phyloP scores from a whole-genome alignment of 2,329 filamentous ascomycete genomes.

The Dichotomopilus funicola region DNA sequence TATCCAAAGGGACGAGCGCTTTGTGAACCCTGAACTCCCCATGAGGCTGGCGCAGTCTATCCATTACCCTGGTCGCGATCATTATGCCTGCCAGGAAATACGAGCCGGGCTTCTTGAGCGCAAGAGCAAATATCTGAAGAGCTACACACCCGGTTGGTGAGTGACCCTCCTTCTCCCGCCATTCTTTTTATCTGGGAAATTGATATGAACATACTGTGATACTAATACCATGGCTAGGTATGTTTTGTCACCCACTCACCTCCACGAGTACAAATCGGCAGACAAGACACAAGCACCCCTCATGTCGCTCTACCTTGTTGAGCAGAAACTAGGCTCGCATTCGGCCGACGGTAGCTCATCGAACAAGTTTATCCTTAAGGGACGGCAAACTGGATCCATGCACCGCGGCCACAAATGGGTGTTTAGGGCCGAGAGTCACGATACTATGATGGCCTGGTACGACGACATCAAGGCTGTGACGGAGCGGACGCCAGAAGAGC shows the following conservation, averaged over 20 bases:
- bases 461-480: slow-evolving; percentile 87
- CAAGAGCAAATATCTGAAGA: slow-evolving; percentile 98
- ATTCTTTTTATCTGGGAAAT: not conserved
- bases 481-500: slow-evolving; percentile 81
- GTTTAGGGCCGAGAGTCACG: slow-evolving; percentile 66
- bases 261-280: slow-evolving; percentile 98
- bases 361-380: slow-evolving; percentile 97
- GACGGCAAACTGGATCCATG: slow-evolving; percentile 85
- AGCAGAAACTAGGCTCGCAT: slow-evolving; percentile 92
- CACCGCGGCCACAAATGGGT: slow-evolving; percentile 75
- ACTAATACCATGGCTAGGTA: slow-evolving; percentile 54
- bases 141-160: slow-evolving; percentile 91
- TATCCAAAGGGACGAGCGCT: slow-evolving; percentile 72
- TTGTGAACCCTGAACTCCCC: slow-evolving; percentile 78
- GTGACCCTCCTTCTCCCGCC: slow-evolving; percentile 27
- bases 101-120: slow-evolving; percentile 86
- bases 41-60: slow-evolving; percentile 75
- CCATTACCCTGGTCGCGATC: slow-evolving; percentile 83
- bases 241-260: slow-evolving; percentile 88
- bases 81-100: slow-evolving; percentile 75
- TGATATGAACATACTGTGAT: too few species aligned
- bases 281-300: slow-evolving; percentile 86
- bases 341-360: slow-evolving; percentile 76
- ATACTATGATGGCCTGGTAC: slow-evolving; percentile 97
- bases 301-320: slow-evolving; percentile 92